Percentiles rank a stretch among this genome's conserved stretches.
phyloP scores from a whole-genome alignment of 495 filamentous ascomycete species.

The Xylaria castorea region DNA sequence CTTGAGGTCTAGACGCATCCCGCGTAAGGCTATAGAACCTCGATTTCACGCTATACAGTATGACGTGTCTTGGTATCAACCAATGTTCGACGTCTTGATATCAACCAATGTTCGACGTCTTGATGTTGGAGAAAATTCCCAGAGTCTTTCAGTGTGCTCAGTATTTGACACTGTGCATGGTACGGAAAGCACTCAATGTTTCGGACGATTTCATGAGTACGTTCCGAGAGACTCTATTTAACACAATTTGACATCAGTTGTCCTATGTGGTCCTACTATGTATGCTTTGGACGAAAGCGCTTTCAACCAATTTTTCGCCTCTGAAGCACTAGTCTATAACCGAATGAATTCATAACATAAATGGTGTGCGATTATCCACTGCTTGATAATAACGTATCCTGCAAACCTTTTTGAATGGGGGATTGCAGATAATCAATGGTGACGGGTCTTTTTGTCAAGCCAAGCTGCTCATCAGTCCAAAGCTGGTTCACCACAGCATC shows the following conservation, averaged over 20 bases:
- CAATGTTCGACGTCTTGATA: background rate
- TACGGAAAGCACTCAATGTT: background rate
- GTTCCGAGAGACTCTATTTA: background rate
- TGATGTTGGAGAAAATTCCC: background rate
- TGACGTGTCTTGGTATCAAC: too few species aligned
- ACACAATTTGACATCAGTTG: background rate
- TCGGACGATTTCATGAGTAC: background rate
- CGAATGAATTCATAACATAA: background rate
- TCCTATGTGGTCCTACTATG: background rate
- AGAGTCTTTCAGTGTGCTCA: background rate
- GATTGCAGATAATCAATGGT: background rate
- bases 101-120: background rate
- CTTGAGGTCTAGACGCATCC: background rate
- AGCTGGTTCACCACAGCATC: constrained; percentile 3
- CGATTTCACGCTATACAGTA: background rate
- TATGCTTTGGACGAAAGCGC: background rate
- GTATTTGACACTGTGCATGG: too few species aligned
- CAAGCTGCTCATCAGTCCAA: constrained; percentile 20
- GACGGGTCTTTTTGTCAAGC: constrained; percentile 18
- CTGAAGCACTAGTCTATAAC: background rate
- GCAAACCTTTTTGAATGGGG: background rate
- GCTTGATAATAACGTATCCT: background rate
- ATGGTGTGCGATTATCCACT: background rate
- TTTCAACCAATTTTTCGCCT: background rate
- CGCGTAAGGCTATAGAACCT: too few species aligned